Evolutionary conservation across 1,284 basidiomycete species (phyloP).

Genomic region (Cystobasidiaceae sp.): DNA sequence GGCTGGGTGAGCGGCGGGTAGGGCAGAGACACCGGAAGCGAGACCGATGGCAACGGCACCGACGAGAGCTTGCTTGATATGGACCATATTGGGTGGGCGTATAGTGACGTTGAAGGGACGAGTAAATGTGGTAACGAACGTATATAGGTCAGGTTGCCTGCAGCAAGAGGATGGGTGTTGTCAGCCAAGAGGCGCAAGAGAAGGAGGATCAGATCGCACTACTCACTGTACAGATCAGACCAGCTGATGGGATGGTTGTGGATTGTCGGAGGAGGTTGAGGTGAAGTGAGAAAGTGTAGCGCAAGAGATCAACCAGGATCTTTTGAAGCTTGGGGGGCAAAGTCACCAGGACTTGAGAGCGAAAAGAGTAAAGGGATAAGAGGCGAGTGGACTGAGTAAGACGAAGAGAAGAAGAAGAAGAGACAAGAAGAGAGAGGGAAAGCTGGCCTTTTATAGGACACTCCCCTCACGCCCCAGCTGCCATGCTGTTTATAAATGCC

Average conservation of each 20-base stretch:
- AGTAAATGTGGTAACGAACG: not conserved
- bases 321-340: not conserved
- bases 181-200: not conserved
- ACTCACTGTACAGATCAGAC: constrained; percentile 12
- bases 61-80: constrained; percentile 1
- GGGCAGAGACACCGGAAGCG: not conserved
- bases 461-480: too few species aligned
- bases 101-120: not conserved
- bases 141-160: constrained; percentile 13
- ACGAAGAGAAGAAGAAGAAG: not conserved
- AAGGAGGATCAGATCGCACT: not conserved
- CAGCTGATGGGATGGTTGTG: constrained; percentile 6
- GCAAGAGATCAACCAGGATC: not conserved
- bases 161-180: not conserved
- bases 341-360: constrained; percentile 4
- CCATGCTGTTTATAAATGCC: not conserved
- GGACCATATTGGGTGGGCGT: constrained; percentile 6
- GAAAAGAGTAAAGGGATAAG: not conserved
- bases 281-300: not conserved
- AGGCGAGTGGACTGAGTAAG: not conserved
- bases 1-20: constrained; percentile 4
- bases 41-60: not conserved
- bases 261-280: not conserved
- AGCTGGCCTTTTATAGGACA: too few species aligned
- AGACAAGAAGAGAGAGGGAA: not conserved